Base-by-base conservation (phyloP, 352 stramenopile species). In the Plasmopara muralis region DNA sequence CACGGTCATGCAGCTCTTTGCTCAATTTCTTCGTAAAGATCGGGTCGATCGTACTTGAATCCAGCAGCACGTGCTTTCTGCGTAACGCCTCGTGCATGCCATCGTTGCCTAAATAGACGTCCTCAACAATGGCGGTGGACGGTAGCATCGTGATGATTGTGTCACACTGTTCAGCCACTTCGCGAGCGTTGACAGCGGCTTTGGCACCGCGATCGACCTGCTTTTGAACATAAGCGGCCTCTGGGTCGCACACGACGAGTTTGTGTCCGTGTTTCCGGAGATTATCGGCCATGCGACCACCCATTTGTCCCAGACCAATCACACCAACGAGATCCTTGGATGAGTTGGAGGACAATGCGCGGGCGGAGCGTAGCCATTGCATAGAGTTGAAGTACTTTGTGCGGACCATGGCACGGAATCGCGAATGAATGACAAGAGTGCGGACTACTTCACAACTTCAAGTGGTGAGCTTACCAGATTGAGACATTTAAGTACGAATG, bases 81-180 rank as follows among this genome's bases (percentile, higher is more conserved):
- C 68, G 79, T 42, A 92, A 61, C 15, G 73, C 74, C 38, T 87
- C 55, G 46, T 94, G 65, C 38, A 97, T 69, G 41, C 79, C 73
- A 43, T 87, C 43, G n/a, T 77, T 52, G 30, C 83, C 72, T 20
- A 86, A 43, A 66, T 90, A 92, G 35, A 87, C 85, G 16, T 72
- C 18, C 64, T 96, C 67, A n/a, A 98, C 93, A 43, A 88, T 76
- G 35, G 68, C 57, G 14, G 85, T 96, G 60, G 86, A 89, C 48
- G 95, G 95, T 48, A 98, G 73, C 95, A 98, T 98, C 13, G 93
- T 98, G 43, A 98, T 57, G 67, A 98, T 81, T 16, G 79, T 91
- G 57, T 80, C 69, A 42, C 73, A 84, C 49, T 85, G 60, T 30
- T 81, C 63, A n/a, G 78, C 84, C n/a, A 96, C 73, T 47, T 96